These are phyloP conservation scores for Berkeleyomyces rouxiae DNA, from an alignment of 2,329 filamentous ascomycete species.

Conservation along the genomic window DNA sequence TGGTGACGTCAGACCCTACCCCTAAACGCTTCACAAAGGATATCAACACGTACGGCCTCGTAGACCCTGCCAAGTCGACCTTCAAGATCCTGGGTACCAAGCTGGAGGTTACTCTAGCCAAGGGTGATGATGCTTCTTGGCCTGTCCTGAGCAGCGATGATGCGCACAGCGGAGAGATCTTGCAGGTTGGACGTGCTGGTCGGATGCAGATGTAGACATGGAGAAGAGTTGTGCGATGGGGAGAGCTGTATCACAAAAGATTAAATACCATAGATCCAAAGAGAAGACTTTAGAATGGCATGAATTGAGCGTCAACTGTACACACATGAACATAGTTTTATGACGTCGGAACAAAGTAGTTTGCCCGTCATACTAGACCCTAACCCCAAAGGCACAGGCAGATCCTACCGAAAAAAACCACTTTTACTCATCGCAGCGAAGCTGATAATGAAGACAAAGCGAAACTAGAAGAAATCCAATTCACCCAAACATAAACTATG, in stretches of 20 bases:
- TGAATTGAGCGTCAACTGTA: not conserved
- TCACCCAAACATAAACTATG: too few relatives aligned
- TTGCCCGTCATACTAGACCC: too few relatives aligned
- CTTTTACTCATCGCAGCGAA: too few relatives aligned
- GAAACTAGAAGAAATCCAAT: too few relatives aligned
- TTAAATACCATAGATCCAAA: not conserved
- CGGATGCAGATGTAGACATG: conserved; percentile 18
- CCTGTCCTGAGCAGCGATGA: conserved; percentile 72
- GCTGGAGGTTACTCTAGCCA: conserved; percentile 59
- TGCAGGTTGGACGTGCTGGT: conserved; percentile 75
- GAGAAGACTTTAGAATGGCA: not conserved
- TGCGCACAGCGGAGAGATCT: conserved; percentile 51
- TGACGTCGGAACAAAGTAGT: too few relatives aligned
- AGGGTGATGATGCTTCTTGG: conserved; percentile 65
- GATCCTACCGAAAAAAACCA: too few relatives aligned
- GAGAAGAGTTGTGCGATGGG: not conserved
- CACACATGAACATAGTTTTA: not conserved
- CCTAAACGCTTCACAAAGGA: conserved; percentile 62
- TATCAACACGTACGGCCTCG: conserved; percentile 59
- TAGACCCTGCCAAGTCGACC: conserved; percentile 57
- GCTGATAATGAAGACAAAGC: too few relatives aligned
- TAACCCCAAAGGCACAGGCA: too few relatives aligned
- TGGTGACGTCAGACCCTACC: conserved; percentile 63
- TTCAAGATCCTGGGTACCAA: conserved; percentile 81
- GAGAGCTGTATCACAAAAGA: not conserved